These are phyloP conservation scores for Aureobasidium sp. DNA, from an alignment of 2,329 filamentous ascomycete species.

Conservation along the genomic window DNA sequence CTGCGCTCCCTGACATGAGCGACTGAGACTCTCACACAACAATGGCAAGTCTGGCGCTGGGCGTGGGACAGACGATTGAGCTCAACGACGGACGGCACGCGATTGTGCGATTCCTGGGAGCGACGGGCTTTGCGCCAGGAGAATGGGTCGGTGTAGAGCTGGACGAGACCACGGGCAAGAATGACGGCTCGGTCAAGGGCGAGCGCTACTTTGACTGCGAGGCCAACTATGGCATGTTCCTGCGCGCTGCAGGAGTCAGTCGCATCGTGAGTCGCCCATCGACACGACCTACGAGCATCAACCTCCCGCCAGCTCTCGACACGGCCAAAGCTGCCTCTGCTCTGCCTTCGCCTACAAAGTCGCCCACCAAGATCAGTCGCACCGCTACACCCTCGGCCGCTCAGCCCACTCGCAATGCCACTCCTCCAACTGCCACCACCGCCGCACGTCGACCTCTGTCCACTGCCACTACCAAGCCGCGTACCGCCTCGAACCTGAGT, in stretches of 20 bases:
- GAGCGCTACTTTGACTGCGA: conserved; percentile 80
- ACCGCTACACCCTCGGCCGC: conserved; percentile 50
- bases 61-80: conserved; percentile 64
- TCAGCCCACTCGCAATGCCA: conserved; percentile 17
- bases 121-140: conserved; percentile 69
- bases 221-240: conserved; percentile 70
- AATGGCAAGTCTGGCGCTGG: conserved; percentile 28
- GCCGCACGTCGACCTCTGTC: conserved; percentile 27
- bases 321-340: not conserved
- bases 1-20: not conserved
- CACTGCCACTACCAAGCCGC: conserved; percentile 40
- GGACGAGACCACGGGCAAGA: conserved; percentile 75
- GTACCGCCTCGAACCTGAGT: conserved; percentile 30
- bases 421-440: conserved; percentile 34
- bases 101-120: conserved; percentile 72
- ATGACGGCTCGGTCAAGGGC: conserved; percentile 84
- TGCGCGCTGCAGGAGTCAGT: conserved; percentile 62
- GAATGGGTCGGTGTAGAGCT: conserved; percentile 89
- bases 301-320: not conserved
- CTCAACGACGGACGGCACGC: conserved; percentile 70
- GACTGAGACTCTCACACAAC: not conserved
- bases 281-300: not conserved
- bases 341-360: conserved; percentile 53
- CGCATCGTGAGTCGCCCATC: conserved; percentile 30
- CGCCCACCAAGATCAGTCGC: conserved; percentile 65